phyloP scores from a whole-genome alignment of 1,284 basidiomycete genomes.

The Leccinum pachyderme region DNA sequence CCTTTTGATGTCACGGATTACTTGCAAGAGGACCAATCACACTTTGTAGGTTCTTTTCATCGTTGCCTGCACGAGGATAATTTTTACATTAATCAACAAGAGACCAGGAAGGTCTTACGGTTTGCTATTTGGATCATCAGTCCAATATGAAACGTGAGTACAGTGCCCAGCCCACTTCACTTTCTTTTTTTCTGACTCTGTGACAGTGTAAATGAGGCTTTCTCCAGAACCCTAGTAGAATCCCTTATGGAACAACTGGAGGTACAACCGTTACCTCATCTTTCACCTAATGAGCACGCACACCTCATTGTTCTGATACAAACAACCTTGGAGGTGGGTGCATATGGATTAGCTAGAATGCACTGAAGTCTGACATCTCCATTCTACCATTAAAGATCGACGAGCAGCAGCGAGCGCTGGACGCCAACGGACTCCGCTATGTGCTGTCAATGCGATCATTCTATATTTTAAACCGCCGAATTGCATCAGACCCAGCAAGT shows the following conservation, averaged over 20 bases:
- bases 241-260: constrained; percentile 67
- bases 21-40: constrained; percentile 35
- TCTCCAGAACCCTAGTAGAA: constrained; percentile 61
- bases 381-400: constrained; percentile 58
- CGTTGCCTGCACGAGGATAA: background rate
- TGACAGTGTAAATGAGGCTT: constrained; percentile 51
- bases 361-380: constrained; percentile 4
- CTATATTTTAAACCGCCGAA: constrained; percentile 70
- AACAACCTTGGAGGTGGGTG: constrained; percentile 77
- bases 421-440: constrained; percentile 87
- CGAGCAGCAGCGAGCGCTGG: constrained; percentile 81
- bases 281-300: constrained; percentile 76
- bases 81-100: constrained; percentile 14
- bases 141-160: constrained; percentile 44
- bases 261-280: constrained; percentile 59
- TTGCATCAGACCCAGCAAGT: constrained; percentile 44
- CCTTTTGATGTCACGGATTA: constrained; percentile 58
- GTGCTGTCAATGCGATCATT: constrained; percentile 86
- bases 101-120: constrained; percentile 39
- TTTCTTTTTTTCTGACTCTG: constrained; percentile 1
- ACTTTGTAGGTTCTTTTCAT: constrained; percentile 13
- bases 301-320: constrained; percentile 81
- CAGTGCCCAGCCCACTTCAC: background rate
- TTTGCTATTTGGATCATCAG: constrained; percentile 43
- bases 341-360: background rate